A percentile compares a stretch with the other conserved stretches of the same genome.
These are phyloP conservation scores for Maudiozyma barnettii DNA, from an alignment of 805 yeast genomes.

Conservation along the genomic window DNA sequence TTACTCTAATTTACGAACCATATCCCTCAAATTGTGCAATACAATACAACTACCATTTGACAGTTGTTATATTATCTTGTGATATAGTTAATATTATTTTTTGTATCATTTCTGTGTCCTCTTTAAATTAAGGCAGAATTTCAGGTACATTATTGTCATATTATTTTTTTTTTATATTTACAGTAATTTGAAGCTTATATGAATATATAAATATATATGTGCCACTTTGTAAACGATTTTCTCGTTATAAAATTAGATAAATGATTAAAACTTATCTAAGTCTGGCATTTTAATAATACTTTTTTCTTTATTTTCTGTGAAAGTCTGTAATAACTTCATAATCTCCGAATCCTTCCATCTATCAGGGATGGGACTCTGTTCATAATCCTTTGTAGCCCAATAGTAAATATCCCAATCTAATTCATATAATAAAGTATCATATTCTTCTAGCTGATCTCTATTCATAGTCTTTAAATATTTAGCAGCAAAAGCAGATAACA, in stretches of 20 bases:
- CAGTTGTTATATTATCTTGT: no score
- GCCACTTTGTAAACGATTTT: no score
- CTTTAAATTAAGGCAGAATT: no score
- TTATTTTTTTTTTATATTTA: no score
- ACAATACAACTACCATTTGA: no score
- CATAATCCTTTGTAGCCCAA: slow-evolving; percentile 86
- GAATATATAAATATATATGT: no score
- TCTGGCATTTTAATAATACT: slow-evolving; percentile 85
- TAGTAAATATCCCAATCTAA: slow-evolving; percentile 99
- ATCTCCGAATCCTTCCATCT: slow-evolving; percentile 67
- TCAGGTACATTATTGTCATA: no score
- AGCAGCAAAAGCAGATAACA: slow-evolving; percentile 79
- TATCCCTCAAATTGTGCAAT: no score
- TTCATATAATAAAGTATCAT: slow-evolving; percentile 77
- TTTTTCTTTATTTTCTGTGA: slow-evolving; percentile 61
- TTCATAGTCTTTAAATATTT: slow-evolving; percentile 52
- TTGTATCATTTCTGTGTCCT: no score
- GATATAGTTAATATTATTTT: no score
- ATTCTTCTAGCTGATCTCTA: slow-evolving; percentile 66
- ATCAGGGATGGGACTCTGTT: slow-evolving; percentile 78
- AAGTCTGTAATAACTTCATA: slow-evolving; percentile 55
- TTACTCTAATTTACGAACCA: background rate
- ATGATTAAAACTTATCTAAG: slow-evolving; percentile 26
- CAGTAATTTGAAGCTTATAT: no score
- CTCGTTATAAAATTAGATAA: background rate